Evolutionary conservation across 2,329 filamentous ascomycete species (phyloP), one percentile per base, ranked within the genome.

Genomic region (Xylariales sp.): DNA sequence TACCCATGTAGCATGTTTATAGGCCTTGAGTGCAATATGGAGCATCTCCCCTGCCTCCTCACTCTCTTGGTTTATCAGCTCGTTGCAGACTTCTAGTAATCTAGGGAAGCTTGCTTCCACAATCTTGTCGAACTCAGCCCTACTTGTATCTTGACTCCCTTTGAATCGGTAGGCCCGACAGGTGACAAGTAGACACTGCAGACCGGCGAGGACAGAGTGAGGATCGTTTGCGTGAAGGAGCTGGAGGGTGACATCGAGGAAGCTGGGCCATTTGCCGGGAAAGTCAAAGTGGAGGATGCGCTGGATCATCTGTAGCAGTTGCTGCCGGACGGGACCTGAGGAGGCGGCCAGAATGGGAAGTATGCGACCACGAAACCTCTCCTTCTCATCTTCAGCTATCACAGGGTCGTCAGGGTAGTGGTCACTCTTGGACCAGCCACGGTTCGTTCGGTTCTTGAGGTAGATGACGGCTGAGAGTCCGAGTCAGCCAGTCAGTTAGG

Each of bases 1-100:
- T 71, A 95, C 87, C 75, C 94, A 98, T 57, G 94, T 95, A 35
- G 93, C 90, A 69, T 98, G 91, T 70, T 98, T 98, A 69, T 95
- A 98, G 27, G 89, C 84, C 73, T 98, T 98, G 58, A 98, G 77
- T 42, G 94, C 88, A 44, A 94, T 84, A 60, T 94, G 86, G 53
- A 98, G 74, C 86, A 98, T 97, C 70, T 97, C 93, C 45, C 88
- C 91, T 14, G 91, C 93, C 66, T 98, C 93, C 53, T 94, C 73
- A 60, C 88, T 95, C 59, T 87, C 87, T 69, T 97, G 90, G 52
- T 88, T 84, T 33, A 95, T 85, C 55, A 97, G 71, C 63, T 87
- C 85, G 59, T 88, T 89, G 54, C 90, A 94, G 57, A 98, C 93
- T 48, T 76, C 74, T 52, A 97, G 72, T 49, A 97, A 73, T 50